A percentile compares a stretch with the other conserved stretches of the same genome.
These are phyloP conservation scores for Boletus huronensis DNA, from an alignment of 768 basidiomycete species.

Conservation along the genomic window DNA sequence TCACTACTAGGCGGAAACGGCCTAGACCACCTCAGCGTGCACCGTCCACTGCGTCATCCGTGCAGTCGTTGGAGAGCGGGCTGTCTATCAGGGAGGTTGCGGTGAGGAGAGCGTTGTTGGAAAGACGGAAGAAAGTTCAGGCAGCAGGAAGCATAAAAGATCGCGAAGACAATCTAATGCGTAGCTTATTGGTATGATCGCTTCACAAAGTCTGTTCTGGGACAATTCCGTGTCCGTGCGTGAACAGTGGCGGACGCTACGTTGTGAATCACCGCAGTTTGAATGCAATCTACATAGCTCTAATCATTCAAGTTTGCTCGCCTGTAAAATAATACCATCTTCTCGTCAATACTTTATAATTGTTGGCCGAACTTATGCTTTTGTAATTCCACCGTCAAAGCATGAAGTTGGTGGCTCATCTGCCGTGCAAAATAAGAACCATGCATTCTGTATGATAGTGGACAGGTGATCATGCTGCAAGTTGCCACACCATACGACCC, in stretches of 20 bases:
- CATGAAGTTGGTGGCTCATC: too few species aligned
- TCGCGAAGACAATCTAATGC: neutral
- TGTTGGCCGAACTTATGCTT: too few species aligned
- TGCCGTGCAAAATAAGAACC: too few species aligned
- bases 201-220: neutral
- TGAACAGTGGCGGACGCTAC: neutral
- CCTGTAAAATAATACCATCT: too few species aligned
- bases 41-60: constrained; percentile 27
- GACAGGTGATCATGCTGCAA: too few species aligned
- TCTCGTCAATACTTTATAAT: too few species aligned
- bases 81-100: constrained; percentile 21
- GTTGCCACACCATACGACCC: too few species aligned
- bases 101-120: constrained; percentile 25
- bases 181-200: neutral
- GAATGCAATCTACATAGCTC: too few species aligned
- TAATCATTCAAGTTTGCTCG: too few species aligned
- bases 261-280: too few species aligned
- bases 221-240: neutral
- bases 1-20: constrained; percentile 15
- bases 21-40: constrained; percentile 19
- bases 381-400: too few species aligned
- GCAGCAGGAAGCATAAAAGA: constrained; percentile 5
- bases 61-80: constrained; percentile 22
- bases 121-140: constrained; percentile 23
- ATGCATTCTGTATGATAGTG: too few species aligned